Base-by-base conservation (phyloP, 1,284 basidiomycete genomes). In the Austroboletus novae-zelandiae region DNA sequence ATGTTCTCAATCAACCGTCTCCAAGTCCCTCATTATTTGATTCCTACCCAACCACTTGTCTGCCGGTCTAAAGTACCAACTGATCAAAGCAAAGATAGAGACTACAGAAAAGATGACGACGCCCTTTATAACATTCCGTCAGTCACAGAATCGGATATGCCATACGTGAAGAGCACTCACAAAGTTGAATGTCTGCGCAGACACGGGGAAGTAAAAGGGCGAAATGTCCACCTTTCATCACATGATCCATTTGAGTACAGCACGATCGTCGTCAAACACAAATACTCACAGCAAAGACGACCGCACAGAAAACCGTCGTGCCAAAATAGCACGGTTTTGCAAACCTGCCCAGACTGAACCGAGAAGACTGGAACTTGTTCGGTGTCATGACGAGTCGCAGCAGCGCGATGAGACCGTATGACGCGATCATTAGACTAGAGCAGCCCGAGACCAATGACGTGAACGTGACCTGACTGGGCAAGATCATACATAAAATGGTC, bases 381-480 rank as follows among this genome's bases (percentile, higher is more conserved):
- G 85, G 88, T 0, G 91, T 93, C 75, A 84, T 77, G 29, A 80
- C 79, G 18, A 91, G 69, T 36, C 91, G 78, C 35, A 91, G 74
- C 8, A 88, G 61, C 1, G 85, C 79, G 50, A 93, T 91, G 35
- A 91, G 72, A 0, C 83, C 87, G 64, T 94, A 92, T 13, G 90
- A 85, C 0, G 90, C 89, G 51, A 91, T 89, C 1, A 87, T 91
- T 1, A 89, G 89, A 8, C 91, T 77, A 9, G 76, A 89, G n/a
- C 87, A 86, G 9, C 91, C 91, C 9, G 89, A 91, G 39, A 92
- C 80, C 51, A 94, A 75, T 14, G 89, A 91, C 3, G 85, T 90
- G 73, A 94, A 94, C 1, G 91, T 91, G 35, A 92, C 91, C 57
- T 86, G 81, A 57, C 88, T 91, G 1, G 91, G 89, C 27, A 94